A percentile compares a stretch with the other conserved stretches of the same genome.
These are phyloP conservation scores for Candida alai DNA, from an alignment of 805 yeast species.

Conservation along the genomic window DNA sequence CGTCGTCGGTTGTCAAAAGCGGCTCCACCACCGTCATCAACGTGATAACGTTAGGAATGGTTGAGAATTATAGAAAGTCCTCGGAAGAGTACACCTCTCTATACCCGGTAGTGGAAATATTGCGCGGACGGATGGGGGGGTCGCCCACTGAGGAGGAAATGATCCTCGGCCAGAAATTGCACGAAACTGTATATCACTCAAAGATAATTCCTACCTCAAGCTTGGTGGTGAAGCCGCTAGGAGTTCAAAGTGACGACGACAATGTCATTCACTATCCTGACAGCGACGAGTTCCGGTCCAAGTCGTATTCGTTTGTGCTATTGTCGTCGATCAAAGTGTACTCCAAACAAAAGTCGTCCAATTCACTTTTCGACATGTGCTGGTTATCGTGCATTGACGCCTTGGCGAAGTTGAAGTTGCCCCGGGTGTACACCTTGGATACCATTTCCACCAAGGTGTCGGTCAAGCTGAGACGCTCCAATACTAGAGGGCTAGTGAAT, in stretches of 20 bases:
- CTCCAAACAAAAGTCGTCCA: conserved; percentile 54
- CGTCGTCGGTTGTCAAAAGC: conserved; percentile 63
- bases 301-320: conserved; percentile 44
- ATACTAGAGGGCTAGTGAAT: conserved; percentile 40
- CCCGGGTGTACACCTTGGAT: conserved; percentile 67
- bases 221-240: conserved; percentile 15
- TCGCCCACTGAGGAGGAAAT: conserved; percentile 87
- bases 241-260: conserved; percentile 12
- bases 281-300: conserved; percentile 17
- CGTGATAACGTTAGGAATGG: conserved; percentile 62
- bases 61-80: conserved; percentile 39
- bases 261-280: conserved; percentile 20
- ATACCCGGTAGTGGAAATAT: conserved; percentile 73
- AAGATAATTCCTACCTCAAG: conserved; percentile 43
- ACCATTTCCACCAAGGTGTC: conserved; percentile 49
- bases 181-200: conserved; percentile 57
- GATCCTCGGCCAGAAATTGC: conserved; percentile 61
- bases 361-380: conserved; percentile 76
- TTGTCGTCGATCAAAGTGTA: conserved; percentile 74
- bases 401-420: conserved; percentile 55
- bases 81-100: conserved; percentile 28
- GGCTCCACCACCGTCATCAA: conserved; percentile 76
- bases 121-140: conserved; percentile 73
- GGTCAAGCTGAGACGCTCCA: conserved; percentile 38
- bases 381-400: conserved; percentile 69